Evolutionary conservation across 2,329 filamentous ascomycete genomes (phyloP).

Genomic region (Botrytis fragariae): DNA sequence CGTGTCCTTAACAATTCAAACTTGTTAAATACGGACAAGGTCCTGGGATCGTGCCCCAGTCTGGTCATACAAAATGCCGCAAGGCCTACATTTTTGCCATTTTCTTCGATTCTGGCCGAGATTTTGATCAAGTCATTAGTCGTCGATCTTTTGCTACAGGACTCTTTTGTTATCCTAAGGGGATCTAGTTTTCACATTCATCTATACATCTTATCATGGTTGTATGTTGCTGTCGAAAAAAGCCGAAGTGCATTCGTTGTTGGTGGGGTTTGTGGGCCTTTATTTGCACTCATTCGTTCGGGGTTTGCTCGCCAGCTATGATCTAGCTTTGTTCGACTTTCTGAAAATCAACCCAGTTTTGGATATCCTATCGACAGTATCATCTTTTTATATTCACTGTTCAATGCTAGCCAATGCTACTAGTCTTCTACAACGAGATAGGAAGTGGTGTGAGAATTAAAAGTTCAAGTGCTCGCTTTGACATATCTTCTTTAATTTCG

Average conservation of each 20-base stretch:
- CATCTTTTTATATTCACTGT: not conserved
- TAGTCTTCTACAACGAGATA: not conserved
- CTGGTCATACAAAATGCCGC: fast-evolving
- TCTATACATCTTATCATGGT: not conserved
- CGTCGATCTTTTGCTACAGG: not conserved
- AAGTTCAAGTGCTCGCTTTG: not conserved
- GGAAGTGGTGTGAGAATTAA: not conserved
- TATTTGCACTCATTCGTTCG: not conserved
- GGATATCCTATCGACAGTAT: not conserved
- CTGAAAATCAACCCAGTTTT: not conserved
- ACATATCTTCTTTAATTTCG: not conserved
- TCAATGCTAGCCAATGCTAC: not conserved
- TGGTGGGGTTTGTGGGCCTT: not conserved
- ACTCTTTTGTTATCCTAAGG: not conserved
- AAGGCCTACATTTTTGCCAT: not conserved
- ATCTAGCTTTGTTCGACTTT: not conserved
- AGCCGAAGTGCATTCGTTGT: not conserved
- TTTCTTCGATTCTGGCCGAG: not conserved
- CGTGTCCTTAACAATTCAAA: slow-evolving; percentile 1
- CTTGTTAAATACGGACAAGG: slow-evolving; percentile 8
- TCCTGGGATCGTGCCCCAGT: slow-evolving; percentile 15
- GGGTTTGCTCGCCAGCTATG: not conserved
- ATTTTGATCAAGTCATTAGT: not conserved
- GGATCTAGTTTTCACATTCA: not conserved
- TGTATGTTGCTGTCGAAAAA: not conserved